Conservation (phyloP, 208 protist genomes). For the Angomonas deanei region DNA sequence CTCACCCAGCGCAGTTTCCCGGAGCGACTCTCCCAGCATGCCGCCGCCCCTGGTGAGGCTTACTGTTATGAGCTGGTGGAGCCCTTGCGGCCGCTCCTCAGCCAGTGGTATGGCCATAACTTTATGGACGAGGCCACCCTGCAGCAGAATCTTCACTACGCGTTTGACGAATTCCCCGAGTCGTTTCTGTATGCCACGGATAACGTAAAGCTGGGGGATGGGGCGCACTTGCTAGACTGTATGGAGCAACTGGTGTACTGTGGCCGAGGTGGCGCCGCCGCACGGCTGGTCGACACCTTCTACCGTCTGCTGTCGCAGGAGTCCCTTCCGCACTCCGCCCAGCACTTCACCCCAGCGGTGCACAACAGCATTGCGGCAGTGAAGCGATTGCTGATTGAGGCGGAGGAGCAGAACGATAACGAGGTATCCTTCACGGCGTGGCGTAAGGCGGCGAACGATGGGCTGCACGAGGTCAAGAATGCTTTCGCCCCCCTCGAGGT, state of each 20-base stretch:
- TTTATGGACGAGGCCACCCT: constrained; percentile 25
- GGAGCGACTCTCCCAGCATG: constrained; percentile 18
- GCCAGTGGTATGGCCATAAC: constrained; percentile 47
- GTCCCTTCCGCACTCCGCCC: constrained; percentile 18
- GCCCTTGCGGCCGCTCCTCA: constrained; percentile 28
- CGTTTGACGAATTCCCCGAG: constrained; percentile 9
- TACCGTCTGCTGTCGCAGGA: constrained; percentile 26
- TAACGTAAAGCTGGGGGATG: constrained; percentile 29
- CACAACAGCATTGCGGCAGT: constrained; percentile 58
- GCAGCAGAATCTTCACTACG: constrained; percentile 15
- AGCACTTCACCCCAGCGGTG: constrained; percentile 47
- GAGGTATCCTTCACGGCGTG: constrained; percentile 23
- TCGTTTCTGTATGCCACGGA: constrained; percentile 3
- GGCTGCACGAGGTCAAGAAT: constrained; percentile 29
- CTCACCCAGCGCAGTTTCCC: neutral
- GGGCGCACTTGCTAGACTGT: constrained; percentile 35
- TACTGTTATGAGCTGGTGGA: constrained; percentile 26
- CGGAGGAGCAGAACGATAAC: constrained; percentile 15
- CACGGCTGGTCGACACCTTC: constrained; percentile 49
- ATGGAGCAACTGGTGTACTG: constrained; percentile 58
- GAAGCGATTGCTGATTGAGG: constrained; percentile 35
- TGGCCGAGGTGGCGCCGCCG: constrained; percentile 39
- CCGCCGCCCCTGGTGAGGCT: constrained; percentile 13
- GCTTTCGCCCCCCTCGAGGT: constrained; percentile 26
- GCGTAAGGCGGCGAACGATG: constrained; percentile 39